Conservation (phyloP, 257 asterid species). For the Capsicum pubescens region DNA sequence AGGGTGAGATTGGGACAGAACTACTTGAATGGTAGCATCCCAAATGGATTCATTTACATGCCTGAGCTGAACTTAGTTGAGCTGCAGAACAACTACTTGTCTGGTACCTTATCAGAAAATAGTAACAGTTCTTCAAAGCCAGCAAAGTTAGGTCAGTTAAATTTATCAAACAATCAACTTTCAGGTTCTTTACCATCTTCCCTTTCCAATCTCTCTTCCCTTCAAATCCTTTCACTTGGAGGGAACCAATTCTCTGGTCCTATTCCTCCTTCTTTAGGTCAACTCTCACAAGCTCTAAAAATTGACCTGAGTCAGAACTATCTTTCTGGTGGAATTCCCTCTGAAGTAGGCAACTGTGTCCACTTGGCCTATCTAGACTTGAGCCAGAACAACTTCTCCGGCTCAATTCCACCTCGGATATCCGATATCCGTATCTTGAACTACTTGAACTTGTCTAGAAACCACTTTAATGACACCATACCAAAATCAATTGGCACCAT, state of each 20-base stretch:
- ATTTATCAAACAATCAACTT: slow-evolving; percentile 78
- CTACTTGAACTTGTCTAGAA: slow-evolving; percentile 80
- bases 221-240: slow-evolving; percentile 67
- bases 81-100: slow-evolving; percentile 74
- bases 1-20: slow-evolving; percentile 89
- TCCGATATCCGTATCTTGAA: slow-evolving; percentile 69
- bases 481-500: slow-evolving; percentile 68
- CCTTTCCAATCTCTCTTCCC: slow-evolving; percentile 64
- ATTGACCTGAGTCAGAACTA: slow-evolving; percentile 70
- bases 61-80: slow-evolving; percentile 83
- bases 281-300: slow-evolving; percentile 67
- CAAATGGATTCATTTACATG: slow-evolving; percentile 73
- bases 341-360: slow-evolving; percentile 63
- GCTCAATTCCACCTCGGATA: slow-evolving; percentile 68
- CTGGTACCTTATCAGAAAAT: slow-evolving; percentile 71
- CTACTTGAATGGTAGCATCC: slow-evolving; percentile 83
- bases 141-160: slow-evolving; percentile 61
- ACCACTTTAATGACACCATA: slow-evolving; percentile 63
- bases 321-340: slow-evolving; percentile 71
- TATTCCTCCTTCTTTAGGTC: slow-evolving; percentile 78
- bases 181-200: slow-evolving; percentile 75
- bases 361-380: slow-evolving; percentile 82
- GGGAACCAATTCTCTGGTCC: slow-evolving; percentile 78
- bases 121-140: slow-evolving; percentile 44
- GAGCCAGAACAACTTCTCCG: slow-evolving; percentile 76